Evolutionary conservation across 208 protist species (phyloP), one percentile per base, ranked within the genome.

Genomic region (Leishmania guyanensis): DNA sequence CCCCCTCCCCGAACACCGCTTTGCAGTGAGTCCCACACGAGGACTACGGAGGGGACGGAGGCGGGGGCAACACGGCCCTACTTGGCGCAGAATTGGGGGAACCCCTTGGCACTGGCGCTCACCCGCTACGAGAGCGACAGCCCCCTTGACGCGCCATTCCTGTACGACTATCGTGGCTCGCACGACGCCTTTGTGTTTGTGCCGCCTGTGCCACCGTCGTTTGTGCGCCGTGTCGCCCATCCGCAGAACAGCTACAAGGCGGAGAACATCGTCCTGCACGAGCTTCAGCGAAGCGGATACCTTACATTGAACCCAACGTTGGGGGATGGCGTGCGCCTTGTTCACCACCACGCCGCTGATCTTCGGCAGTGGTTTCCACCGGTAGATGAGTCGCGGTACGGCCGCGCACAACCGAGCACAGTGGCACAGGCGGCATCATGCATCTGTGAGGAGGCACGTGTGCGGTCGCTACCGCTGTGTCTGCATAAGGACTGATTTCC

Each of bases 241-340:
- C 84, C 85, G 20, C 94, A 98, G 79, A 98, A 98, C 84, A 87
- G 86, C 77, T 98, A 98, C 84, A 90, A 96, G 78, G 89, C 91
- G 6, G 94, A 98, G 86, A 98, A 98, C 84, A 87, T 98, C 53
- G 93, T 98, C 39, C 77, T 98, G 36, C 79, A 96, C 75, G 94
- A 95, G 64, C 79, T 98, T 2, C 86, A 90, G 77, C 87, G 83
- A 46, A 75, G 82, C n/a, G 86, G 89, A 8, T 95, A 94, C 81
- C 43, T 69, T 17, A 90, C 91, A 9, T 51, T 94, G 64, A 98
- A 98, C 73, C 92, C 93, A 17, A 94, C 92, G 46, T 78, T 86
- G 0, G 64, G 76, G 16, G 76, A 79, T 56, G 88, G 87, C 33
- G 80, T 94, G 72, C 91, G 86, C 53, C 53, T 98, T 26, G 80